Evolutionary conservation across 768 basidiomycete species (phyloP).

Genomic region (Xerocomellus intermedius): DNA sequence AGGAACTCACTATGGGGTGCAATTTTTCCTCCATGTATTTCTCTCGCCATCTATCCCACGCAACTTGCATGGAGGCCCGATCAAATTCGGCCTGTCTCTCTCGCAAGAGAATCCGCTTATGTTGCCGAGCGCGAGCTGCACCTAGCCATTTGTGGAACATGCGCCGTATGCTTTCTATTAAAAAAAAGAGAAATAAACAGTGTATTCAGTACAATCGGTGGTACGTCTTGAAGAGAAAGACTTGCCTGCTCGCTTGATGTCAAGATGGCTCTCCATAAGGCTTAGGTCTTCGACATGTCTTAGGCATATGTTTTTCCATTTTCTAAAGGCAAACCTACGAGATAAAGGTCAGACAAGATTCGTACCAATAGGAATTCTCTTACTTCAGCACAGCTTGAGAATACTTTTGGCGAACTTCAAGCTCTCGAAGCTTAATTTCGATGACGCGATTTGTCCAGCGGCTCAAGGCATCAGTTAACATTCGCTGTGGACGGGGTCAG

Average conservation of each 20-base stretch:
- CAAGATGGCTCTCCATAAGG: conserved; percentile 81
- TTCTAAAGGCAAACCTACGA: conserved; percentile 55
- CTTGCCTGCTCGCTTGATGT: conserved; percentile 77
- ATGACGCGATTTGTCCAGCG: conserved; percentile 75
- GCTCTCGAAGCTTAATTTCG: conserved; percentile 67
- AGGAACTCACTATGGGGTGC: conserved; percentile 56
- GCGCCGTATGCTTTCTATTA: conserved; percentile 64
- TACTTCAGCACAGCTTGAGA: conserved; percentile 40
- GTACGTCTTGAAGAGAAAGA: background rate
- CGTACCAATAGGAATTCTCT: conserved; percentile 3
- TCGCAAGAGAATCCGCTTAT: conserved; percentile 57
- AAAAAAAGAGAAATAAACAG: conserved; percentile 3
- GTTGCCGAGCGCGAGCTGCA: conserved; percentile 57
- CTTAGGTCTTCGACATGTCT: conserved; percentile 70
- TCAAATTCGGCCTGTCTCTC: conserved; percentile 64
- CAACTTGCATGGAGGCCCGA: conserved; percentile 45
- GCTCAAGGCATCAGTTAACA: conserved; percentile 45
- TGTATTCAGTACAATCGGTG: background rate
- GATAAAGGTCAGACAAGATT: conserved; percentile 18
- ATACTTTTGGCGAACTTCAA: conserved; percentile 55
- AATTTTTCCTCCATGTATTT: conserved; percentile 63
- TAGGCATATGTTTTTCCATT: conserved; percentile 63
- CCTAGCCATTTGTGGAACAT: conserved; percentile 71
- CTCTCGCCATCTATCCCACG: conserved; percentile 83
- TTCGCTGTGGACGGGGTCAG: conserved; percentile 41